A percentile compares a stretch with the other conserved stretches of the same genome.
Conservation (phyloP, 805 yeast species). For the Yueomyces sinensis region DNA sequence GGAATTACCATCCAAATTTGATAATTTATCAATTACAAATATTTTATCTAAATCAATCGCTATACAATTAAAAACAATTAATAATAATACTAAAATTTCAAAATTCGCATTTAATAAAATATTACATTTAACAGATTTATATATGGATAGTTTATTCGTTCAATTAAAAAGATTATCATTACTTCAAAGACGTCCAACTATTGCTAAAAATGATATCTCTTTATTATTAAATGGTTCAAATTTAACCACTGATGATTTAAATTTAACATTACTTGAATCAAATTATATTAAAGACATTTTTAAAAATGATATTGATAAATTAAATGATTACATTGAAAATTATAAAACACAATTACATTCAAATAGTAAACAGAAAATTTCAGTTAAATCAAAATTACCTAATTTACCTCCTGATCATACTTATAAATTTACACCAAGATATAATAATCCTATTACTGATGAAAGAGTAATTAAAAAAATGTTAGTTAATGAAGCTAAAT, state of each 20-base stretch:
- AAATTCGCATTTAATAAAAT: conserved; percentile 28
- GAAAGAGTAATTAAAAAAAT: conserved; percentile 58
- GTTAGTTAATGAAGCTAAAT: conserved; percentile 66
- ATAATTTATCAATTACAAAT: conserved; percentile 7
- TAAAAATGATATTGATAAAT: conserved; percentile 3
- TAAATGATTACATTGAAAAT: conserved; percentile 4
- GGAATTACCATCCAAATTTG: background rate
- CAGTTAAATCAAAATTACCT: conserved; percentile 36
- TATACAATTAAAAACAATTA: conserved; percentile 24
- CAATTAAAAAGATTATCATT: conserved; percentile 39
- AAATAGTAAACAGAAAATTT: conserved; percentile 1
- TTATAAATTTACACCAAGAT: conserved; percentile 64
- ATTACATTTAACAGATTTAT: conserved; percentile 23
- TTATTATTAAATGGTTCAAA: conserved; percentile 32
- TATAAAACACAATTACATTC: conserved; percentile 2
- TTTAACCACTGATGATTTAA: conserved; percentile 28
- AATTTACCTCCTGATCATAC: conserved; percentile 91
- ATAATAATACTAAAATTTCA: conserved; percentile 18
- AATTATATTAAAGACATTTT: conserved; percentile 10
- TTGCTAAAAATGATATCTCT: conserved; percentile 38
- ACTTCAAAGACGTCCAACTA: conserved; percentile 45
- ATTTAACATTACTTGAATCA: conserved; percentile 23
- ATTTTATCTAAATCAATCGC: conserved; percentile 25
- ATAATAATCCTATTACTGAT: conserved; percentile 47
- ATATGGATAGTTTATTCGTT: conserved; percentile 27